Evolutionary conservation across 2,329 filamentous ascomycete genomes (phyloP), one percentile per base, ranked within the genome.

Genomic region (Neonectria neomacrospora): DNA sequence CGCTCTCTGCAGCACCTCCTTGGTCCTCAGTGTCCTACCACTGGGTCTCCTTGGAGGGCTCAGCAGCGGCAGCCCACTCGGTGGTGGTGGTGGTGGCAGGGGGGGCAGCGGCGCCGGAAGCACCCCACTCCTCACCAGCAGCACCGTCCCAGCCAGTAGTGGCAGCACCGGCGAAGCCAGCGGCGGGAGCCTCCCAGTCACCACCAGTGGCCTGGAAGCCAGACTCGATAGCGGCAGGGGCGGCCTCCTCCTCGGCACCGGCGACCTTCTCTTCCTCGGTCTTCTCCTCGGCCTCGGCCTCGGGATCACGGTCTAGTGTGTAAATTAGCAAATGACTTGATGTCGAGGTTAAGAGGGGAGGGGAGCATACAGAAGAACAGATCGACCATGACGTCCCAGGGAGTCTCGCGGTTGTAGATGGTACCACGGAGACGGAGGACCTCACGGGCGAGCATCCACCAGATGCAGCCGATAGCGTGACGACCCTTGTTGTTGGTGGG

Each of bases 401-500:
- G 92, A 68, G 91, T 90, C 86, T 99, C 96, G 82, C 96, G 94
- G 88, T 88, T 93, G 81, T 93, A 91, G 80, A 99, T 93, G 80
- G 94, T 98, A 77, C 96, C 96, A 78, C 96, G 94, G 79, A 99
- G 94, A 81, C 96, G 94, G 83, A 99, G 94, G 81, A 99, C 95
- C 90, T 99, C 96, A 89, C 96, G 96, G 82, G 96, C 95, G 76
- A 99, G 90, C 91, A 99, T 91, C 96, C 96, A 99, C 96, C 96
- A 99, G 86, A 99, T 83, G 78, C 96, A 89, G 88, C 96, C 96
- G 78, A 99, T 99, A 82, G 96, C 91, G 87, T 98, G 94, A 82
- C 96, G 95, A 88, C 94, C 95, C 92, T 99, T 99, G 93, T 99
- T 99, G 93, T 99, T 99, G 87, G 96, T 97, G 79, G 96, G 96